These are phyloP conservation scores for Parachaetomium inaequale DNA, from an alignment of 495 filamentous ascomycete genomes.

Conservation along the genomic window DNA sequence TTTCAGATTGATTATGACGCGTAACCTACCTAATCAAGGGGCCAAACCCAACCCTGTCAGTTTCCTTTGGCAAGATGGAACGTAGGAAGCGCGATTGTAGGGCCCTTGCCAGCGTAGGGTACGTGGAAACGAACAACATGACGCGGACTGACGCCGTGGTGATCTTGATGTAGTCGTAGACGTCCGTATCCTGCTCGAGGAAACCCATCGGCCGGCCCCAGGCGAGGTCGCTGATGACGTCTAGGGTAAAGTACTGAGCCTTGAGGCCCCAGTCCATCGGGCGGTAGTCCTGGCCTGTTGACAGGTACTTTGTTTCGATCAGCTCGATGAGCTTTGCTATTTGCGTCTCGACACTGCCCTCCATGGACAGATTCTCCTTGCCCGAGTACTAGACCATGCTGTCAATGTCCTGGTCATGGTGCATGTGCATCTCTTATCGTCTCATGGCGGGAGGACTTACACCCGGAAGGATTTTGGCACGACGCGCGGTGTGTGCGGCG, in stretches of 20 bases:
- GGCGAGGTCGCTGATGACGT: conserved; percentile 47
- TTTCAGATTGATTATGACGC: neutral
- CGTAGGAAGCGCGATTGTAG: conserved; percentile 5
- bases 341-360: conserved; percentile 44
- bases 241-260: conserved; percentile 56
- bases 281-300: conserved; percentile 42
- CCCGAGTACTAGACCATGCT: conserved; percentile 22
- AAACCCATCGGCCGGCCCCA: conserved; percentile 35
- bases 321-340: conserved; percentile 35
- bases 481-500: neutral
- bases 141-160: conserved; percentile 17
- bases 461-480: neutral
- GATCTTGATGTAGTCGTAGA: conserved; percentile 26
- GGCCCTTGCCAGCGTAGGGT: neutral
- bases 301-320: conserved; percentile 50
- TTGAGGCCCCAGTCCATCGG: conserved; percentile 52
- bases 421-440: no score
- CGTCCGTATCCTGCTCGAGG: conserved; percentile 28
- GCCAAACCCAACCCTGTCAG: conserved; percentile 15
- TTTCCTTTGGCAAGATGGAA: conserved; percentile 14
- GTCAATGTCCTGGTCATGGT: neutral
- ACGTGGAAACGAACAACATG: conserved; percentile 2
- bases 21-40: conserved; percentile 6
- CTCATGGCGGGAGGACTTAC: neutral
- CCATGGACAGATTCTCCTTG: conserved; percentile 40